Conservation (phyloP, 805 yeast genomes). For the Yamadazyma laniorum region DNA sequence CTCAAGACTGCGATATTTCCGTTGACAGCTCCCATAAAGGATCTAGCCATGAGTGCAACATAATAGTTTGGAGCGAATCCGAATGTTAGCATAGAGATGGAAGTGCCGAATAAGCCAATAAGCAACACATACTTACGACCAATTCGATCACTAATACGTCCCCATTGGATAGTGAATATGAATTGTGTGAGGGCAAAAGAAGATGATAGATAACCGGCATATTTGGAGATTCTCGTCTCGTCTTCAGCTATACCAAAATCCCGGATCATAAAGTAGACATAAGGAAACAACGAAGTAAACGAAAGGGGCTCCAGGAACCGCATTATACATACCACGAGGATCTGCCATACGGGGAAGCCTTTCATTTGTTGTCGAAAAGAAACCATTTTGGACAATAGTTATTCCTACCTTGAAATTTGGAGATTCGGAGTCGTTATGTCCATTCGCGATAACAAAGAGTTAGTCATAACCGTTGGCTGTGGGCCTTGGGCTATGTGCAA, state of each 20-base stretch:
- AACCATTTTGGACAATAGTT: constrained; percentile 2
- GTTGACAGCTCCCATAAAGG: constrained; percentile 54
- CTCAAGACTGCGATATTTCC: constrained; percentile 67
- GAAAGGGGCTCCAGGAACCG: constrained; percentile 63
- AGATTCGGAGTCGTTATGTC: too few species aligned
- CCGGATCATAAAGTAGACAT: constrained; percentile 60
- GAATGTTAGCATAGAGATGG: constrained; percentile 45
- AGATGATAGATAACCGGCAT: constrained; percentile 61
- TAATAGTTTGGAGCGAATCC: constrained; percentile 55
- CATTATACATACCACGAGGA: constrained; percentile 37
- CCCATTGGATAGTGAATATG: constrained; percentile 60
- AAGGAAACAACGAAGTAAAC: constrained; percentile 63
- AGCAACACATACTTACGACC: constrained; percentile 58
- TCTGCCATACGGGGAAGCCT: constrained; percentile 58
- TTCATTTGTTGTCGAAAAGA: constrained; percentile 47
- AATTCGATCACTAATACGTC: constrained; percentile 48
- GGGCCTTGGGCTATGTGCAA: too few species aligned
- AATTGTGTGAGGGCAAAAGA: constrained; percentile 63
- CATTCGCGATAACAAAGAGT: too few species aligned
- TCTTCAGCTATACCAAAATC: constrained; percentile 51
- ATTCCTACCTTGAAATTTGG: too few species aligned
- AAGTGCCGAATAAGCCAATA: constrained; percentile 53
- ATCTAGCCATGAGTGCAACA: constrained; percentile 53
- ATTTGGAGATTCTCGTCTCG: constrained; percentile 54
- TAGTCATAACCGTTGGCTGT: too few species aligned